Evolutionary conservation across 768 basidiomycete species (phyloP), one percentile per base, ranked within the genome.

Genomic region (Mycena sanguinolenta): DNA sequence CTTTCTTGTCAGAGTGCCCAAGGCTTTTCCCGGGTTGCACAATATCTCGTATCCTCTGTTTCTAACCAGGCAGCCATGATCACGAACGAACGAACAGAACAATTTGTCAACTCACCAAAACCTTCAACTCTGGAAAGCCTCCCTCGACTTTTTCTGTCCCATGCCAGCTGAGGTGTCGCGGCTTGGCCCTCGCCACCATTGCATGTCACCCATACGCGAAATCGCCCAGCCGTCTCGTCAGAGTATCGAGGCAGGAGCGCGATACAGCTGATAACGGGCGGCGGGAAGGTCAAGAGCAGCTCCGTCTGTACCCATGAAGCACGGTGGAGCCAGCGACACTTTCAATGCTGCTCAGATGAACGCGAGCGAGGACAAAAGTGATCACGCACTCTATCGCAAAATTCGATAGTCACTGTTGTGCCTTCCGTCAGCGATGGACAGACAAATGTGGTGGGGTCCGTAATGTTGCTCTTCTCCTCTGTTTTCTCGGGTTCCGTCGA

Each of bases 231-330:
- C 19, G 96, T 93, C 66, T 97, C 96, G 21, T 94, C 92, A 23
- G 89, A 77, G 75, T 90, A 93, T 62, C 91, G 84, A 23, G 97
- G 96, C 23, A 94, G 79, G 53, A 97, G 82, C 14, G 90, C 87
- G 63, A 97, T 89, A 53, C 86, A 85, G 54, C 84, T 85, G 63
- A 98, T 81, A 1, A 82, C 77, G 0, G 95, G 95, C 30, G 94
- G 89, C 14, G 95, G 93, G 79, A 98, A 98, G 1, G 97, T 98
- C 39, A 97, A 81, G 74, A 96, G 88, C 19, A 98, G 86, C 75
- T 98, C 97, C 0, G 96, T 98, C 70, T 95, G 93, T n/a, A 91
- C 87, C 97, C 97, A 98, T 14, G 90, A 91, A 36, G 97, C 96
- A 75, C 96, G 88, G 74, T 97, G 96, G 44, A 96, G 86, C 96